Conservation (phyloP, 352 stramenopile species). For the Phytopythium sindhum region DNA sequence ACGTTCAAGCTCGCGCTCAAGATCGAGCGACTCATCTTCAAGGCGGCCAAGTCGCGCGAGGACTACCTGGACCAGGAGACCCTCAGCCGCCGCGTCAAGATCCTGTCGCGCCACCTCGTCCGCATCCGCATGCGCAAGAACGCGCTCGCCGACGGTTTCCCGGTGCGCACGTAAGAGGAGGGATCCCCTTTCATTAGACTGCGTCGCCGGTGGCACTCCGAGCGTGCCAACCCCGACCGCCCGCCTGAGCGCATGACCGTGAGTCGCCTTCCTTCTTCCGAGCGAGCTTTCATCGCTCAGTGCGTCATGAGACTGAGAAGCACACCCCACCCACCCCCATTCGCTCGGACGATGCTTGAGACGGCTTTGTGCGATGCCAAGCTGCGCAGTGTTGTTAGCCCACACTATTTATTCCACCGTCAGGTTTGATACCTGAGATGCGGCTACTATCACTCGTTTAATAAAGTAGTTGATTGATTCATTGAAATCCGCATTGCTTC, state of each 20-base stretch:
- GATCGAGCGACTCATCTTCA: conserved; percentile 62
- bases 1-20: conserved; percentile 62
- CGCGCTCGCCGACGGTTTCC: conserved; percentile 23
- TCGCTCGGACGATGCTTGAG: conserved; percentile 2
- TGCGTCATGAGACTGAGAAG: conserved; percentile 2
- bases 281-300: neutral
- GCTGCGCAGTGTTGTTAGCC: neutral
- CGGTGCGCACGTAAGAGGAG: conserved; percentile 13
- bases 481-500: too few species aligned
- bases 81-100: conserved; percentile 42
- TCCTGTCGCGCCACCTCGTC: conserved; percentile 50
- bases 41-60: conserved; percentile 37
- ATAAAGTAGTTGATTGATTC: neutral
- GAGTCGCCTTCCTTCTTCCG: neutral
- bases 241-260: neutral
- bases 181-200: neutral
- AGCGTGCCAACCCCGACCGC: neutral
- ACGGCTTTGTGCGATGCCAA: neutral
- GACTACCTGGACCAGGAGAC: conserved; percentile 55
- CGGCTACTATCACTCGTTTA: neutral
- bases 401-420: conserved; percentile 5
- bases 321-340: neutral
- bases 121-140: conserved; percentile 61
- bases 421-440: neutral
- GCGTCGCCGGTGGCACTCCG: neutral